Base-by-base conservation (phyloP, 1,284 basidiomycete species). In the Microbotryum scabiosae region DNA sequence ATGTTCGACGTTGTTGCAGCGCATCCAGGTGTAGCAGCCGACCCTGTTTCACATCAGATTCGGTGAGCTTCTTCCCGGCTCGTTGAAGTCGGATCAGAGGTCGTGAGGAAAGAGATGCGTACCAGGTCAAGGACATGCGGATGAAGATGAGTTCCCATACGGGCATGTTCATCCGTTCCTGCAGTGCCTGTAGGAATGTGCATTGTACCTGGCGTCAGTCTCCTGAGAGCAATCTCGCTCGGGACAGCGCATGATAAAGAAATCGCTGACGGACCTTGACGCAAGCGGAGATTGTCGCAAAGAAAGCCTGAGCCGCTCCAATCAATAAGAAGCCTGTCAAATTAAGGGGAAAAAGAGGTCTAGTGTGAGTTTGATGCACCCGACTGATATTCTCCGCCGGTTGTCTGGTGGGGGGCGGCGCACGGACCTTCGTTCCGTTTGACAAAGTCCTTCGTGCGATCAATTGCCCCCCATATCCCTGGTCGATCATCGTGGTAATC, bases 111-210 rank as follows among this genome's bases (percentile, higher is more conserved):
- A 59, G 23, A 52, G 36, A 41, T 41, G 36, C 36, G 14, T 41
- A 41, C 36, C 56, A 65, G 4, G 71, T 72, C 14, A 67, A 41
- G 10, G n/a, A 5, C 71, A 72, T 72, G 16, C 71, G 65, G 4
- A 70, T 58, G 14, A 61, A 41, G 30, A 71, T 70, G 16, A 71
- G 51, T 43, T 71, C 62, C 67, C 69, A 71, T 0, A 68, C 64
- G 0, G 70, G 70, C 4, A 71, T 59, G 3, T 51, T 32, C 10
- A 64, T 56, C 8, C 60, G 56, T 1, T 47, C 56, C 8, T 64
- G 59, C 6, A 69, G 53, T 12, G 65, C 49, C 46, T 48, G 26
- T 36, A 3, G 28, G n/a, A 41, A n/a, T n/a, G n/a, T n/a, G n/a
- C n/a, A n/a, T n/a, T 41, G 12, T 5, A 41, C 10, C 3, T 4